A percentile compares a stretch with the other conserved stretches of the same genome.
These are phyloP conservation scores for Penicillium sp. DNA, from an alignment of 2,329 filamentous ascomycete species.

Conservation along the genomic window DNA sequence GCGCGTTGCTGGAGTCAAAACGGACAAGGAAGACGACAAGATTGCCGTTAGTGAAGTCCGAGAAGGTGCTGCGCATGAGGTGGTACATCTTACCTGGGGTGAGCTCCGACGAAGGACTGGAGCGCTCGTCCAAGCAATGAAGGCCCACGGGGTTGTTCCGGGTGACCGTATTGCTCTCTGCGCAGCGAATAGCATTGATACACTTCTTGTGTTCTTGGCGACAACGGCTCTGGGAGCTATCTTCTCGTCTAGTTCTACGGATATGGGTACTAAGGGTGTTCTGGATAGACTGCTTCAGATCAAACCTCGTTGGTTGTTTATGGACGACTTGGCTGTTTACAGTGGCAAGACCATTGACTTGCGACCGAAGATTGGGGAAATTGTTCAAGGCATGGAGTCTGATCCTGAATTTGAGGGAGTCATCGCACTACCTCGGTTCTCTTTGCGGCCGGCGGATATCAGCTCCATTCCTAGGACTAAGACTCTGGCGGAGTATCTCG, in stretches of 20 bases:
- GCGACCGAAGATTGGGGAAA: constrained; percentile 66
- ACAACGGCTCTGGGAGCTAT: constrained; percentile 68
- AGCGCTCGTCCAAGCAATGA: constrained; percentile 63
- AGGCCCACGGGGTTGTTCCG: constrained; percentile 61
- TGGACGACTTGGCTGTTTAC: constrained; percentile 77
- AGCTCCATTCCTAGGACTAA: constrained; percentile 4
- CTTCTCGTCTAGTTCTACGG: constrained; percentile 74
- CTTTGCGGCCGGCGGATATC: constrained; percentile 12
- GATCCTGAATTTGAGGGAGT: constrained; percentile 59
- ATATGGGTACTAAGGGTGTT: constrained; percentile 78
- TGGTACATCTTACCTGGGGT: constrained; percentile 62
- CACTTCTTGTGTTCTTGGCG: constrained; percentile 68
- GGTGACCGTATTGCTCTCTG: constrained; percentile 76
- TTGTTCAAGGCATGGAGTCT: constrained; percentile 61
- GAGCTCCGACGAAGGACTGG: constrained; percentile 62
- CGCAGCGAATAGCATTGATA: constrained; percentile 72
- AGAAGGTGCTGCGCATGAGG: constrained; percentile 34
- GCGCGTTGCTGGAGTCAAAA: constrained; percentile 42
- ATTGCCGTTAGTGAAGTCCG: constrained; percentile 67
- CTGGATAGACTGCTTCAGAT: constrained; percentile 73
- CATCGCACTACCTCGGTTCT: constrained; percentile 14
- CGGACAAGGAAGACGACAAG: constrained; percentile 67
- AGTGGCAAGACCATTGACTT: constrained; percentile 74
- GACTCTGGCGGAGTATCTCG: constrained; percentile 10
- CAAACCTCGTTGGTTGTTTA: constrained; percentile 74